phyloP scores from a whole-genome alignment of 768 basidiomycete species.

The Suillus hirtellus region DNA sequence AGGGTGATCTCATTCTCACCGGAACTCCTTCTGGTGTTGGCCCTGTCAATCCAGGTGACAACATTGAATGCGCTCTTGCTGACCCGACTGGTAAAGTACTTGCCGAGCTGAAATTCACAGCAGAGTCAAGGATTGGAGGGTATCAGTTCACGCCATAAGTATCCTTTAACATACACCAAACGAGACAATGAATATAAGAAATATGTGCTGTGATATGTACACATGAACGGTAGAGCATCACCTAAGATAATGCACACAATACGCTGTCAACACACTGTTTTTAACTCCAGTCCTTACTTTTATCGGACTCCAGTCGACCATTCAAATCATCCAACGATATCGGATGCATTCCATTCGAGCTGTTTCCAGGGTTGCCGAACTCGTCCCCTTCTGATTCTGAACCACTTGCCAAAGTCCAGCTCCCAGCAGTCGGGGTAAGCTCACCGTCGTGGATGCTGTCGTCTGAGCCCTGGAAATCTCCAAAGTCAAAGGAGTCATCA shows the following conservation, averaged over 20 bases:
- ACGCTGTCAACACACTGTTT: not conserved
- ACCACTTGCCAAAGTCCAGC: constrained; percentile 66
- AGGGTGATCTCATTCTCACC: constrained; percentile 89
- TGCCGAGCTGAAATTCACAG: constrained; percentile 62
- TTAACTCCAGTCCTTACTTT: constrained; percentile 16
- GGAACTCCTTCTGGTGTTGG: constrained; percentile 94
- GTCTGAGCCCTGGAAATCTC: constrained; percentile 67
- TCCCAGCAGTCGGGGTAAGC: constrained; percentile 64
- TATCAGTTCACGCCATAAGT: constrained; percentile 49
- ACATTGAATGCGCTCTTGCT: constrained; percentile 69
- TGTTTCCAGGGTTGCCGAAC: constrained; percentile 21
- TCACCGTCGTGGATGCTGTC: constrained; percentile 39
- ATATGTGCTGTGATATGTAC: constrained; percentile 7
- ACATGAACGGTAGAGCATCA: constrained; percentile 8
- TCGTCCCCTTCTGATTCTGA: constrained; percentile 32
- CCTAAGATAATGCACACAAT: constrained; percentile 1
- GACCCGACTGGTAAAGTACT: constrained; percentile 57
- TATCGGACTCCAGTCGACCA: constrained; percentile 20
- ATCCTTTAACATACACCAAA: constrained; percentile 9
- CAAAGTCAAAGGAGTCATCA: constrained; percentile 75
- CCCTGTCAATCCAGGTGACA: constrained; percentile 72
- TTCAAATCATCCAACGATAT: constrained; percentile 30
- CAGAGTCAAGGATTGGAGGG: constrained; percentile 67
- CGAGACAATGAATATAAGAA: not conserved
- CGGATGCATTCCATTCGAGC: constrained; percentile 23